Conservation (phyloP, 176 grass and related monocot species). For the Cenchrus purpureus region DNA sequence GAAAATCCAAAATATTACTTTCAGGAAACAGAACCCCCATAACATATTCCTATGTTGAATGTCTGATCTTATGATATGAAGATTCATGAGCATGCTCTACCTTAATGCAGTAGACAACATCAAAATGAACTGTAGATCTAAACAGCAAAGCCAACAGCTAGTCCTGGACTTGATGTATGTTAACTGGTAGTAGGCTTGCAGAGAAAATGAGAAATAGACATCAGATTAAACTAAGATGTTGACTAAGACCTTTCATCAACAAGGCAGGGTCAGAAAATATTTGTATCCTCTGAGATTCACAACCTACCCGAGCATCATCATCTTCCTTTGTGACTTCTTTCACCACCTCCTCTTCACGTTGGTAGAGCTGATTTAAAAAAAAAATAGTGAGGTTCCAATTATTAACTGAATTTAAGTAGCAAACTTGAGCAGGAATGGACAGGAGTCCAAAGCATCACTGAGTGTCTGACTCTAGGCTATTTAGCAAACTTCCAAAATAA, state of each 20-base stretch:
- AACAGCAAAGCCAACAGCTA: conserved; percentile 13
- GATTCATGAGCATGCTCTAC: background rate
- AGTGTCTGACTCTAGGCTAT: too few species aligned
- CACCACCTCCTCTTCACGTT: conserved; percentile 57
- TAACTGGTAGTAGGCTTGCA: background rate
- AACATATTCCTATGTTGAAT: background rate
- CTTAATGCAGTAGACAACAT: background rate
- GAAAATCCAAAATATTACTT: background rate
- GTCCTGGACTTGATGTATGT: background rate
- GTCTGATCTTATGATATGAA: background rate
- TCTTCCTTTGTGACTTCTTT: conserved; percentile 65
- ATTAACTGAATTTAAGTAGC: background rate
- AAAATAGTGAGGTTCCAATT: background rate
- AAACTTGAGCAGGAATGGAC: conserved; percentile 1
- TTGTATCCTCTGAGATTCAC: background rate
- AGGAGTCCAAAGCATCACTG: too few species aligned
- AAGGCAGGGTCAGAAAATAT: background rate
- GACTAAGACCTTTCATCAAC: background rate
- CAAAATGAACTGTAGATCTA: conserved; percentile 15
- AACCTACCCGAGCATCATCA: conserved; percentile 58
- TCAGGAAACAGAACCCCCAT: background rate
- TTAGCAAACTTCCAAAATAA: too few species aligned
- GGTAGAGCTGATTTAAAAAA: conserved; percentile 64
- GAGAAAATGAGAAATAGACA: conserved; percentile 3
- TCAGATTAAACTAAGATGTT: background rate